Percentiles rank a stretch among this genome's conserved stretches.
Conservation (phyloP, 306 rosid genomes). For the Quercus suber region DNA sequence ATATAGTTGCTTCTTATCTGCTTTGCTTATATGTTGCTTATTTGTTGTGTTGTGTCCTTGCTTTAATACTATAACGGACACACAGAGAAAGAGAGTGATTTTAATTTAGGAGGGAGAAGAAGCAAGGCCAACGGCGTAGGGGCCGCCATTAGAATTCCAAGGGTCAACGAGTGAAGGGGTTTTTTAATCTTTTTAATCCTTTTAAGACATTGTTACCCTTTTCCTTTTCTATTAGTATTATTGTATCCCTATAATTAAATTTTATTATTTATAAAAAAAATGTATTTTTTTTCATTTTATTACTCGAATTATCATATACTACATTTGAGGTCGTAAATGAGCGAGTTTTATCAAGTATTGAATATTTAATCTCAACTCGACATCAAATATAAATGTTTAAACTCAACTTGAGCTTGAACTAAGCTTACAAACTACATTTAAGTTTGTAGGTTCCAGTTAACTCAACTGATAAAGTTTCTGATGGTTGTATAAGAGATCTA, state of each 20-base stretch:
- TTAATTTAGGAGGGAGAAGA: slow-evolving; percentile 9
- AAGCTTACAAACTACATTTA: no score
- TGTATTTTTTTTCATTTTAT: background rate
- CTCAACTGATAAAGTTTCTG: no score
- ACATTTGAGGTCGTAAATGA: no score
- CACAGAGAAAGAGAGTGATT: slow-evolving; percentile 7
- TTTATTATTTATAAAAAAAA: background rate
- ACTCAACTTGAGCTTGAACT: no score
- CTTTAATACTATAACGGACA: slow-evolving; percentile 39
- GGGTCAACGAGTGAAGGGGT: slow-evolving; percentile 66
- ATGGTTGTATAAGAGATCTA: no score
- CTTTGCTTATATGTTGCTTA: slow-evolving; percentile 42
- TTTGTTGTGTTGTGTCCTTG: slow-evolving; percentile 43
- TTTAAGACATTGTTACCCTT: slow-evolving; percentile 47
- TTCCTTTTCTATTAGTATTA: slow-evolving; percentile 18
- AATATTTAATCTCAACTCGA: no score
- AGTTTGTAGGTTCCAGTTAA: no score
- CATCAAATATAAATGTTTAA: no score
- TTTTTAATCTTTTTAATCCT: background rate
- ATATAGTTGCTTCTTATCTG: slow-evolving; percentile 34
- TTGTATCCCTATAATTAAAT: slow-evolving; percentile 5
- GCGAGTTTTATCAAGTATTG: no score
- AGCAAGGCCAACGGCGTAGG: slow-evolving; percentile 95
- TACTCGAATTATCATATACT: no score
- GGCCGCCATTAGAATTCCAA: slow-evolving; percentile 79